phyloP scores from a whole-genome alignment of 2,329 filamentous ascomycete species.

The Fusarium sp. region DNA sequence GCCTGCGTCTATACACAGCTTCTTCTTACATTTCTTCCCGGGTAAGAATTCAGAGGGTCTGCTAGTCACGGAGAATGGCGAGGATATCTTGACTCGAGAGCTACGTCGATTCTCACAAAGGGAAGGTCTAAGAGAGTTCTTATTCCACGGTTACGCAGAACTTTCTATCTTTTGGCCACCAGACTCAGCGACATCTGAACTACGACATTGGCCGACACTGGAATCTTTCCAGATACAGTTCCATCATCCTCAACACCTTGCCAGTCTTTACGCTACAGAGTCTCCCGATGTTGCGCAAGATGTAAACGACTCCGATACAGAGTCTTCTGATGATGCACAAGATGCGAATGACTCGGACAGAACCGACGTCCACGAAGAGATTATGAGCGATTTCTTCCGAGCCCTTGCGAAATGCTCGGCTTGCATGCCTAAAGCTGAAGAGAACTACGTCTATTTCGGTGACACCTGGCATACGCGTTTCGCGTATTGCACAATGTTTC shows the following conservation, averaged over 20 bases:
- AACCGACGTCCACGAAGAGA: accelerated
- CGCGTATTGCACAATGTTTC: neutral
- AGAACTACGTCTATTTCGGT: neutral
- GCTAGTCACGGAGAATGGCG: neutral
- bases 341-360: no score
- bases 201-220: constrained; percentile 11
- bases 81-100: neutral
- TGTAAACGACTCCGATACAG: neutral
- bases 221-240: neutral
- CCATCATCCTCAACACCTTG: neutral
- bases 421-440: neutral
- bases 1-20: neutral
- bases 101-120: constrained; percentile 3
- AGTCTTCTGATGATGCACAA: no score
- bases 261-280: neutral
- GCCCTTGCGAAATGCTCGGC: neutral
- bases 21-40: neutral
- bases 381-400: neutral
- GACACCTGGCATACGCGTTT: neutral
- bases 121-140: neutral
- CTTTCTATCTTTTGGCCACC: constrained; percentile 14
- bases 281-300: no score
- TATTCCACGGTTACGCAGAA: neutral
- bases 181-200: neutral
- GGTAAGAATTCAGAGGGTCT: neutral